These are phyloP conservation scores for Albatrellus ellisii DNA, from an alignment of 768 basidiomycete species.

Conservation along the genomic window DNA sequence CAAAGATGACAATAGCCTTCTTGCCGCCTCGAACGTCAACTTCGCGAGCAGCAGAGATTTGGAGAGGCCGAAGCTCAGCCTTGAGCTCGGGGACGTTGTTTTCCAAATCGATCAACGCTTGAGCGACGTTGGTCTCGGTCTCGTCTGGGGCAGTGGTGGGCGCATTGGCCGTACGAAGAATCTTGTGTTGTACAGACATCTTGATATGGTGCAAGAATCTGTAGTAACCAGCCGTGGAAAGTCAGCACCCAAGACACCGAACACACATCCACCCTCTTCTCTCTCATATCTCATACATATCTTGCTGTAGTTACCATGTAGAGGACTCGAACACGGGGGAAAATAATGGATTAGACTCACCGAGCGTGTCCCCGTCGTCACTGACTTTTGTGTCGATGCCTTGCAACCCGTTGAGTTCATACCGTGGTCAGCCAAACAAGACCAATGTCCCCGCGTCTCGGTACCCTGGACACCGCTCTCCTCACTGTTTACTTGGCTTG, in stretches of 20 bases:
- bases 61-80: constrained; percentile 85
- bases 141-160: constrained; percentile 83
- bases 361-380: constrained; percentile 41
- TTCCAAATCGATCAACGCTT: constrained; percentile 95
- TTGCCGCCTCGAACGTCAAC: constrained; percentile 98
- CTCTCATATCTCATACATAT: constrained; percentile 1
- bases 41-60: constrained; percentile 97
- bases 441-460: neutral
- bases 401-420: neutral
- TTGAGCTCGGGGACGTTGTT: constrained; percentile 98
- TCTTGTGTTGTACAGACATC: constrained; percentile 81
- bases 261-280: constrained; percentile 44
- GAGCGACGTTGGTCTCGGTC: constrained; percentile 82
- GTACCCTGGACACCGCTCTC: neutral
- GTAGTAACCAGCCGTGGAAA: neutral
- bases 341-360: constrained; percentile 39
- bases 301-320: neutral
- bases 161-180: constrained; percentile 92
- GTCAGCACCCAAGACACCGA: constrained; percentile 26
- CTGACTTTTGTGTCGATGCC: constrained; percentile 12
- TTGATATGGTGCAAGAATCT: constrained; percentile 16
- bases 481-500: no score
- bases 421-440: constrained; percentile 1
- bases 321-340: neutral
- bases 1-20: constrained; percentile 98